Percentiles rank a stretch among this genome's conserved stretches.
Evolutionary conservation across 306 rosid species (phyloP).

Genomic region (Lathyrus sativus): DNA sequence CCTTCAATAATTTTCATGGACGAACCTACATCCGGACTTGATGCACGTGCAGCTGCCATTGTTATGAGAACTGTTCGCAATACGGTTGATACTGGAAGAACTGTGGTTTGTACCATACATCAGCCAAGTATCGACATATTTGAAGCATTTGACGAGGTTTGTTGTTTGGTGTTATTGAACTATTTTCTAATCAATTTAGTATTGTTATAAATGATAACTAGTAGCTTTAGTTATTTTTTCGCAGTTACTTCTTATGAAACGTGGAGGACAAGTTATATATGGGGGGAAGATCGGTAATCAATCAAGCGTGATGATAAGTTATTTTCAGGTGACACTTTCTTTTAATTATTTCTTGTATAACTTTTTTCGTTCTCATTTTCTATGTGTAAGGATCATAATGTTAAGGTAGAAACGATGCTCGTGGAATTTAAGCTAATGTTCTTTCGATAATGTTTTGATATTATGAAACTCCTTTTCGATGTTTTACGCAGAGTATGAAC

Average conservation of each 20-base stretch:
- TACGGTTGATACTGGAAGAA: constrained; percentile 16
- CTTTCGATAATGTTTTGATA: neutral
- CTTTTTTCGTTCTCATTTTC: constrained; percentile 1
- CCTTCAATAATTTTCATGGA: constrained; percentile 19
- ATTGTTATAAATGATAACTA: neutral
- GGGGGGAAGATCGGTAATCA: constrained; percentile 50
- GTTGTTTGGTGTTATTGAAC: neutral
- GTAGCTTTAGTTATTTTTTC: neutral
- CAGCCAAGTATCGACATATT: constrained; percentile 7
- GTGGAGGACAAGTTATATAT: constrained; percentile 17
- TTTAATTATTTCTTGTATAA: constrained; percentile 15
- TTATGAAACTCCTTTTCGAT: no score
- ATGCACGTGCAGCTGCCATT: constrained; percentile 8
- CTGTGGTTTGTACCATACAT: constrained; percentile 20
- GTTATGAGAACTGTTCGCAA: constrained; percentile 18
- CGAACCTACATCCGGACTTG: constrained; percentile 18
- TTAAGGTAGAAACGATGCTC: neutral
- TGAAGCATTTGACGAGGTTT: constrained; percentile 6
- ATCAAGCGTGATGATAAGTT: constrained; percentile 67
- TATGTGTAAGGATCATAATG: neutral
- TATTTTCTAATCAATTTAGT: neutral
- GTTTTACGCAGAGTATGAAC: constrained; percentile 48
- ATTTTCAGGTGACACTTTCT: constrained; percentile 66
- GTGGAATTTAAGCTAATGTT: neutral
- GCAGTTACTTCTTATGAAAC: constrained; percentile 13